Evolutionary conservation across 2,329 filamentous ascomycete species (phyloP), one percentile per base, ranked within the genome.

Genomic region (Aspergillus novoparasiticus): DNA sequence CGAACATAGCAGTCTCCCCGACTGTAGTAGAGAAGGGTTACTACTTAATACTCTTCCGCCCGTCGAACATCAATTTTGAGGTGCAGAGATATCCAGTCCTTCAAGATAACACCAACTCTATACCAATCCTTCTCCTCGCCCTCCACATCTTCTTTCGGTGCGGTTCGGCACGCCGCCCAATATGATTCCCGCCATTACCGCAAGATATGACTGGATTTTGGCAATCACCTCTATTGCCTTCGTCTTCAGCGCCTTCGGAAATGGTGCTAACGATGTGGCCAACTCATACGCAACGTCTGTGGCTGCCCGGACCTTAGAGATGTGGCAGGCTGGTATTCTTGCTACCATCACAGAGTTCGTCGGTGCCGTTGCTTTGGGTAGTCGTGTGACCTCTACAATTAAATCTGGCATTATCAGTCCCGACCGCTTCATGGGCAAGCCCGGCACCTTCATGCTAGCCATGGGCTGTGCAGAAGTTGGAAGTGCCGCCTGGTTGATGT

Each of bases 231-330:
- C 69, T 34, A 72, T 74, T 30, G 70, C 72, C 50, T 73, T 74
- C 50, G 64, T 73, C 39, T 68, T 73, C 64, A 72, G 71, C 57
- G 65, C 66, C 23, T 73, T 72, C 48, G 72, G 72, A 28, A 74
- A 74, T 53, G 72, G 72, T 23, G 72, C 72, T 53, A 74, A 74
- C 64, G 83, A 85, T 83, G 83, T 85, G 64, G 83, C 83, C 73
- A 86, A 85, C 71, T 79, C 83, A 0, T 86, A 84, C 73, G 84
- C 84, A 34, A 84, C 82, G 23, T 82, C 79, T 3, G 82, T 86
- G 39, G 83, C 83, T 16, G 83, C 84, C 4, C 76, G 79, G 30
- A 84, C 83, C 43, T 77, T 86, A 68, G 82, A 81, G 45, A 84
- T 85, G 82, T 76, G 79, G 57, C 82, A 84, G 71, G 83, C 79